Percentiles rank a stretch among this genome's conserved stretches.
phyloP scores from a whole-genome alignment of 2,329 filamentous ascomycete species.

The Paecilomyces sp. region DNA sequence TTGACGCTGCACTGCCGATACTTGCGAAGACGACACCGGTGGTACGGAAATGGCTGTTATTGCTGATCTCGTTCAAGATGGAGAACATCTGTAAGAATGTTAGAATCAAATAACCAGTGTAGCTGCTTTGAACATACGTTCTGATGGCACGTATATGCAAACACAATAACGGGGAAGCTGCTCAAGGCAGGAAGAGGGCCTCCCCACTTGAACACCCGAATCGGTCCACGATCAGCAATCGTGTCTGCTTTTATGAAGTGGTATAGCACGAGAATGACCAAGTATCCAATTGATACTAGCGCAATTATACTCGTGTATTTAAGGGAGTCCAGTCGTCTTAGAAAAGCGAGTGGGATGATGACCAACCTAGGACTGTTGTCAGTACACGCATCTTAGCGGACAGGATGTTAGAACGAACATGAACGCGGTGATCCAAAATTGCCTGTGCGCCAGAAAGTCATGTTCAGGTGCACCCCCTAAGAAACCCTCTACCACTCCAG shows the following conservation, averaged over 20 bases:
- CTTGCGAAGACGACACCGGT: constrained; percentile 73
- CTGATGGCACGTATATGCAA: constrained; percentile 99
- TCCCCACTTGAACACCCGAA: constrained; percentile 71
- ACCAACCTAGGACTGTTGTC: constrained; percentile 54
- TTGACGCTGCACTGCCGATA: constrained; percentile 77
- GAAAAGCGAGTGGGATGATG: constrained; percentile 88
- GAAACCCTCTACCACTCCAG: constrained; percentile 81
- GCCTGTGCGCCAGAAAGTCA: constrained; percentile 75
- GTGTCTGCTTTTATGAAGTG: constrained; percentile 78
- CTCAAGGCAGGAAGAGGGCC: constrained; percentile 72
- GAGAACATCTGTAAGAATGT: constrained; percentile 77
- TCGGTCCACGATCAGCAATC: constrained; percentile 62
- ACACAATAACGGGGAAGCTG: constrained; percentile 89
- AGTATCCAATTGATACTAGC: constrained; percentile 84
- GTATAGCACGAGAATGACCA: constrained; percentile 87
- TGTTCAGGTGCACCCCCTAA: constrained; percentile 55
- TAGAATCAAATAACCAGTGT: constrained; percentile 4
- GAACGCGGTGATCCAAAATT: constrained; percentile 97
- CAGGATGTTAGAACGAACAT: constrained; percentile 52
- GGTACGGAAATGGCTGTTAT: constrained; percentile 72
- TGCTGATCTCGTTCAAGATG: constrained; percentile 86
- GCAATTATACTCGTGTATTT: constrained; percentile 96
- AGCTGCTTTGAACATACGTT: constrained; percentile 56
- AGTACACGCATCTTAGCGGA: constrained; percentile 6
- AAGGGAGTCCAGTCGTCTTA: constrained; percentile 84